Conservation (phyloP, 2,329 filamentous ascomycete species). For the Pyrenophora seminiperda region DNA sequence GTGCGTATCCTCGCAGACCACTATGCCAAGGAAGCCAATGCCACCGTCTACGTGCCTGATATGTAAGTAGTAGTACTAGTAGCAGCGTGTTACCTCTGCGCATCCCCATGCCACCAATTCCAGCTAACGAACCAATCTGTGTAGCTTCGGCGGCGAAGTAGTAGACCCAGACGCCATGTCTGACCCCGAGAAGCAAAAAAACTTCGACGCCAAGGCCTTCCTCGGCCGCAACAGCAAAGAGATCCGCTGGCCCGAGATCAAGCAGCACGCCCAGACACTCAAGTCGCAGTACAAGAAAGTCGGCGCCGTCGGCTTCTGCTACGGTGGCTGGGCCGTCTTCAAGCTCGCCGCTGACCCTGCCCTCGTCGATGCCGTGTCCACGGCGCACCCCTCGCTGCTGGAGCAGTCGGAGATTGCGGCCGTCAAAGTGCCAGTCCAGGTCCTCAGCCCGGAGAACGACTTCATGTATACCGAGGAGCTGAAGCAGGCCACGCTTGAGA, state of each 20-base stretch:
- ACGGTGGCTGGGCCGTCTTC: conserved; percentile 50
- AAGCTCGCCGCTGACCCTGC: conserved; percentile 39
- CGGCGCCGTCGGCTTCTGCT: conserved; percentile 57
- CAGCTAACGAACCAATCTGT: not conserved
- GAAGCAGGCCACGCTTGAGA: conserved; percentile 36
- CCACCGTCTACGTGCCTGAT: conserved; percentile 55
- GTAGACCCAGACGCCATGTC: conserved; percentile 32
- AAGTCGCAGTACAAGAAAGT: conserved; percentile 48
- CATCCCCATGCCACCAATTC: not conserved
- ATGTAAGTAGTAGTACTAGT: conserved; percentile 47
- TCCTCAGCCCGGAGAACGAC: conserved; percentile 39
- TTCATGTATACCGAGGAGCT: conserved; percentile 35
- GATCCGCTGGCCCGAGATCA: conserved; percentile 48
- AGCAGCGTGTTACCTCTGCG: too few relatives aligned
- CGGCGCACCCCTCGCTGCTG: conserved; percentile 39
- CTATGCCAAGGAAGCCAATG: conserved; percentile 54
- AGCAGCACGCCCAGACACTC: conserved; percentile 45
- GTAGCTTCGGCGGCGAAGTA: conserved; percentile 42
- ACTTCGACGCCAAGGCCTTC: conserved; percentile 51
- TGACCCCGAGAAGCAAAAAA: conserved; percentile 35
- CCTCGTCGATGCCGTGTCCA: conserved; percentile 39
- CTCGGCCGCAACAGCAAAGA: conserved; percentile 46
- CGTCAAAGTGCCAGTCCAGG: conserved; percentile 40
- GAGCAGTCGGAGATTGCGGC: conserved; percentile 39
- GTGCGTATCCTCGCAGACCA: conserved; percentile 54